A percentile compares a stretch with the other conserved stretches of the same genome.
Evolutionary conservation across 2,329 filamentous ascomycete species (phyloP).

Genomic region (Fusarium temperatum): DNA sequence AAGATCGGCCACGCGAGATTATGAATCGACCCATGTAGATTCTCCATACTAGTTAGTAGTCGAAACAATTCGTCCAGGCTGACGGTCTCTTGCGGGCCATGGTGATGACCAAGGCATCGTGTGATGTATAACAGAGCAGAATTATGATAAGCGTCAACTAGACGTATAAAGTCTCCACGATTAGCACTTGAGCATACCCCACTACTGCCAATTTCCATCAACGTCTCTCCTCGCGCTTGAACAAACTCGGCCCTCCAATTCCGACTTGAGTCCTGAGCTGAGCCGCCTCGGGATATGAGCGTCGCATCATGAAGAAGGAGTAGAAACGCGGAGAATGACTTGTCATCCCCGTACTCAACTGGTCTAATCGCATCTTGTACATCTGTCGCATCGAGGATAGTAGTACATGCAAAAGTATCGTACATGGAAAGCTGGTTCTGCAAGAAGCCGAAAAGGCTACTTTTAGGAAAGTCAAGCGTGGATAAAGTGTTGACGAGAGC

Average conservation of each 20-base stretch:
- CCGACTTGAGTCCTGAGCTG: fast-evolving
- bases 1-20: background rate
- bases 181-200: fast-evolving
- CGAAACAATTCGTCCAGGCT: background rate
- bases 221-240: background rate
- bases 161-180: background rate
- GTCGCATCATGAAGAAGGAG: background rate
- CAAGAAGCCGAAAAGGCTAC: background rate
- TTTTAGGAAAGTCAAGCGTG: fast-evolving
- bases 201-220: background rate
- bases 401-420: background rate
- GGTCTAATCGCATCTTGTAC: background rate
- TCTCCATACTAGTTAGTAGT: background rate
- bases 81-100: fast-evolving
- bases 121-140: background rate
- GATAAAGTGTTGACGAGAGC: background rate
- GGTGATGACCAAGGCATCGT: background rate
- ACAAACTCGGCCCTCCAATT: background rate
- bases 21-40: background rate
- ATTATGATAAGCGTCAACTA: background rate
- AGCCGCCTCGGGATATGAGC: fast-evolving
- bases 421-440: background rate
- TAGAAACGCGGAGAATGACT: fast-evolving
- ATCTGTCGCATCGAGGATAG: background rate
- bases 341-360: background rate